phyloP scores from a whole-genome alignment of 2,329 filamentous ascomycete species.

The Penicillium sp. region DNA sequence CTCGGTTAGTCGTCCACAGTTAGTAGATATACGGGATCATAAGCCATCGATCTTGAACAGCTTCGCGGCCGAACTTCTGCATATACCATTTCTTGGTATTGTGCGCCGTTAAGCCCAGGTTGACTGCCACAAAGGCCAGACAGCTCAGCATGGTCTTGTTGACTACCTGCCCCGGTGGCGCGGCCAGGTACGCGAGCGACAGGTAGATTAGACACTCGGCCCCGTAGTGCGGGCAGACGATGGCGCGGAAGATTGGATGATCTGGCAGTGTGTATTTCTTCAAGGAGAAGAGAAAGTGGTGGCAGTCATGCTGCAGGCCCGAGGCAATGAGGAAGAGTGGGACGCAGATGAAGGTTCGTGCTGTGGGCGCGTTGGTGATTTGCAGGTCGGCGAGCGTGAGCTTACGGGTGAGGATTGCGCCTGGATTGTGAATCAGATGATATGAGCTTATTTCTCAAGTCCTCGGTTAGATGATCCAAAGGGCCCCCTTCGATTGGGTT shows the following conservation, averaged over 20 bases:
- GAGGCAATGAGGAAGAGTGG: conserved; percentile 71
- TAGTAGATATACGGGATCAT: conserved; percentile 67
- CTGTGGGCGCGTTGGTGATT: conserved; percentile 43
- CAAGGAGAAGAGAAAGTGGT: conserved; percentile 68
- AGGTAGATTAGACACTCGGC: conserved; percentile 85
- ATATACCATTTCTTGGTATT: conserved; percentile 79
- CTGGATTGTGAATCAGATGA: conserved; percentile 16
- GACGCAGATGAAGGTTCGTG: conserved; percentile 59
- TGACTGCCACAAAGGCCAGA: conserved; percentile 71
- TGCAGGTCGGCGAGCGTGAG: conserved; percentile 39
- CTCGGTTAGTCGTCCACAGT: not conserved
- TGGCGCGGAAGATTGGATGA: conserved; percentile 68
- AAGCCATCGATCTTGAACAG: conserved; percentile 65
- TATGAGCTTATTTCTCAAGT: too few relatives aligned
- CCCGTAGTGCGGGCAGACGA: conserved; percentile 89
- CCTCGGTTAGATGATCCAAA: not conserved
- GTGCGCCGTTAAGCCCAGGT: conserved; percentile 78
- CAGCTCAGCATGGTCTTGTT: conserved; percentile 75
- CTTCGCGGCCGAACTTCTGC: conserved; percentile 69
- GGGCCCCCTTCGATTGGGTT: not conserved
- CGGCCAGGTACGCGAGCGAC: conserved; percentile 71
- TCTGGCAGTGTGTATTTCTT: conserved; percentile 82
- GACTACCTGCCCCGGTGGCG: conserved; percentile 64
- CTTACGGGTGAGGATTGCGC: conserved; percentile 36
- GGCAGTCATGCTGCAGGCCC: conserved; percentile 72